These are phyloP conservation scores for Epithemia pelagica DNA, from an alignment of 108 stramenopile genomes.

Conservation along the genomic window DNA sequence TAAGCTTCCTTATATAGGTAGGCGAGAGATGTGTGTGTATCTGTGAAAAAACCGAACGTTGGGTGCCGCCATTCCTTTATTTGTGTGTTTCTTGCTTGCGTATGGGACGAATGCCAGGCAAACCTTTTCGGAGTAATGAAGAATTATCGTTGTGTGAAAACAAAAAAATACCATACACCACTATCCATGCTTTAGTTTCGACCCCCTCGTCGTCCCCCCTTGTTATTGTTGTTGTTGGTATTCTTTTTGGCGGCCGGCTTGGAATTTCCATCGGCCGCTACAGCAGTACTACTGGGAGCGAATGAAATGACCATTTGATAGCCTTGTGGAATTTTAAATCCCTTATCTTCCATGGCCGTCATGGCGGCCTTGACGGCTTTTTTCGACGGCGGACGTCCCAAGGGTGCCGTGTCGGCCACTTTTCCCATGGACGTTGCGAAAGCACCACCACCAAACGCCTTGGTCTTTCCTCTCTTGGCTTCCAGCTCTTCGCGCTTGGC, in stretches of 20 bases:
- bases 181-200: constrained; percentile 1
- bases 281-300: constrained; percentile 30
- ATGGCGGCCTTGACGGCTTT: constrained; percentile 64
- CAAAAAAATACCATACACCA: too few species aligned
- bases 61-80: too few species aligned
- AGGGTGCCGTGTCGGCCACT: constrained; percentile 14
- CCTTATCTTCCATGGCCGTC: constrained; percentile 58
- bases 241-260: neutral
- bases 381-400: constrained; percentile 28
- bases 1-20: too few species aligned
- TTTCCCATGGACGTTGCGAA: neutral
- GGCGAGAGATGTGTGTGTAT: too few species aligned
- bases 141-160: too few species aligned
- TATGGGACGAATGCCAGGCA: too few species aligned
- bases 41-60: too few species aligned
- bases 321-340: constrained; percentile 61
- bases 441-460: neutral
- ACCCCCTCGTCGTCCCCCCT: constrained; percentile 1
- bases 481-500: constrained; percentile 2
- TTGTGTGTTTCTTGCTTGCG: too few species aligned
- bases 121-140: too few species aligned
- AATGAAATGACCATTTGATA: constrained; percentile 75
- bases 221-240: constrained; percentile 1
- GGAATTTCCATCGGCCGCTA: neutral
- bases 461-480: neutral